Percentiles rank a stretch among this genome's conserved stretches.
Conservation (phyloP, 805 yeast genomes). For the Lipomyces japonicus region DNA sequence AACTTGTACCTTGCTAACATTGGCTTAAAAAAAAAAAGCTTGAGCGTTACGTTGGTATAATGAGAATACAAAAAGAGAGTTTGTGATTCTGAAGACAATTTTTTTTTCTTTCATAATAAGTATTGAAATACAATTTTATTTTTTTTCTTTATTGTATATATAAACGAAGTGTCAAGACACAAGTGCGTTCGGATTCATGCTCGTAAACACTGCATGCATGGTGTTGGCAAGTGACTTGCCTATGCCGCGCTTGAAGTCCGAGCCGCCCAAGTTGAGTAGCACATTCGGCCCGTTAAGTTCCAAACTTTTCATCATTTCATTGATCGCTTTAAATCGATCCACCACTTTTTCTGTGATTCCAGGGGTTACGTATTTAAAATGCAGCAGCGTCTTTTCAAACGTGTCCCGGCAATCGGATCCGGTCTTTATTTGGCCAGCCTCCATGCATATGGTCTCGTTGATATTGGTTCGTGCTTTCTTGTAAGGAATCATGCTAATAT, state of each 20-base stretch:
- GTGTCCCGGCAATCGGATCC: slow-evolving; percentile 16
- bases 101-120: too few species aligned
- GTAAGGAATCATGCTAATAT: slow-evolving; percentile 26
- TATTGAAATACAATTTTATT: too few species aligned
- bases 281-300: slow-evolving; percentile 4
- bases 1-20: not conserved
- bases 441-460: slow-evolving; percentile 22
- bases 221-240: slow-evolving; percentile 17
- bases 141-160: too few species aligned
- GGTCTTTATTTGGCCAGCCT: slow-evolving; percentile 20
- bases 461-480: slow-evolving; percentile 11
- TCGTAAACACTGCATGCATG: slow-evolving; percentile 11
- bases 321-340: slow-evolving; percentile 8
- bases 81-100: slow-evolving; percentile 21
- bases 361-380: slow-evolving; percentile 19
- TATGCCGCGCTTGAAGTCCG: slow-evolving; percentile 1
- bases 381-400: slow-evolving; percentile 14
- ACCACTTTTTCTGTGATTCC: slow-evolving; percentile 12
- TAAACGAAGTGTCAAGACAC: slow-evolving; percentile 2
- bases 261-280: slow-evolving; percentile 5
- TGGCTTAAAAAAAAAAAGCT: not conserved
- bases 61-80: slow-evolving; percentile 23
- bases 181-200: slow-evolving; percentile 19
- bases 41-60: slow-evolving; percentile 9
- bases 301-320: slow-evolving; percentile 16